phyloP scores from a whole-genome alignment of 108 stramenopile species.

The Nitzschia sp. region DNA sequence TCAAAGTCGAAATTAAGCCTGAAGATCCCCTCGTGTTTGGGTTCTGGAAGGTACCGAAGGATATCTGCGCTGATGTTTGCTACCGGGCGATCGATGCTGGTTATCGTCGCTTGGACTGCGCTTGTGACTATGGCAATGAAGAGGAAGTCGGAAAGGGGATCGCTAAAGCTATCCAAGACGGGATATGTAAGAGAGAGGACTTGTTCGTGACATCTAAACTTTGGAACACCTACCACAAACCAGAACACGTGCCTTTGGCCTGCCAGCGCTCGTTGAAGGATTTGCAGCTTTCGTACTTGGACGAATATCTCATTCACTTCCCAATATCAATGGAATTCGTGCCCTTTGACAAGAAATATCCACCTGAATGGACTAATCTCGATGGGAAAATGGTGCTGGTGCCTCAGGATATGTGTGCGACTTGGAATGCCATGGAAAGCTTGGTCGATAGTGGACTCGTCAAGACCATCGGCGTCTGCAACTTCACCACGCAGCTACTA shows the following conservation, averaged over 20 bases:
- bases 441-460: slow-evolving; percentile 50
- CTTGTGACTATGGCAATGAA: slow-evolving; percentile 97
- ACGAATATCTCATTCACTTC: slow-evolving; percentile 94
- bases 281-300: slow-evolving; percentile 85
- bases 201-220: slow-evolving; percentile 90
- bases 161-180: slow-evolving; percentile 68
- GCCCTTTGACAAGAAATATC: slow-evolving; percentile 86
- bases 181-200: slow-evolving; percentile 72
- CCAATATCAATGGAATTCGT: slow-evolving; percentile 91
- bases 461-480: slow-evolving; percentile 83
- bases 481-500: slow-evolving; percentile 82
- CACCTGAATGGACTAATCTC: slow-evolving; percentile 92
- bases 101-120: slow-evolving; percentile 91
- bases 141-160: slow-evolving; percentile 87
- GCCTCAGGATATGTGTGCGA: slow-evolving; percentile 67
- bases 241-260: slow-evolving; percentile 85
- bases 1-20: background rate
- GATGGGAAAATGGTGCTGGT: slow-evolving; percentile 84
- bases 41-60: slow-evolving; percentile 80
- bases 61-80: slow-evolving; percentile 55
- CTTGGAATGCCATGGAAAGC: slow-evolving; percentile 91
- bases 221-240: slow-evolving; percentile 94
- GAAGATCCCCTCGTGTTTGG: slow-evolving; percentile 77
- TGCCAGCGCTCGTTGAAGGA: slow-evolving; percentile 67
- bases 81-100: slow-evolving; percentile 83